phyloP scores from a whole-genome alignment of 2,329 filamentous ascomycete species.

The Penicillium oxalicum region DNA sequence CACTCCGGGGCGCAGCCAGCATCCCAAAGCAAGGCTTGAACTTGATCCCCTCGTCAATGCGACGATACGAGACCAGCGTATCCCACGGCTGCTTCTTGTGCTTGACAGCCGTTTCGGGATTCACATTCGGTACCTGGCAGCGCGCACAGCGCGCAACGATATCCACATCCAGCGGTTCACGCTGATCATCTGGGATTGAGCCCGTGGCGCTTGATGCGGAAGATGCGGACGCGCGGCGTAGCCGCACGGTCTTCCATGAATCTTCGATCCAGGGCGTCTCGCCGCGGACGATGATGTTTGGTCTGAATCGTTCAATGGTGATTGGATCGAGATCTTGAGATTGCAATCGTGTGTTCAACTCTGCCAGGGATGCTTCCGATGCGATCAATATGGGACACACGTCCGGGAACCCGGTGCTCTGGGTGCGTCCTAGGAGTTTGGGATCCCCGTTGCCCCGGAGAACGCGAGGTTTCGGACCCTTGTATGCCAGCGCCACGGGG shows the following conservation, averaged over 20 bases:
- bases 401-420: conserved; percentile 55
- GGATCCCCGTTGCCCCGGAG: conserved; percentile 53
- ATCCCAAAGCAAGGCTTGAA: conserved; percentile 64
- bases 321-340: conserved; percentile 42
- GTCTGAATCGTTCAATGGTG: conserved; percentile 57
- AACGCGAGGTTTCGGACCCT: conserved; percentile 53
- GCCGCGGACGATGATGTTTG: conserved; percentile 57
- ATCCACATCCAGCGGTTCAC: conserved; percentile 44
- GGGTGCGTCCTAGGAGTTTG: conserved; percentile 48
- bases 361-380: conserved; percentile 50
- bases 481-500: conserved; percentile 55
- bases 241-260: conserved; percentile 54
- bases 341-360: conserved; percentile 52
- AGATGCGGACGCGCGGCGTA: conserved; percentile 6
- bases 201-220: background rate
- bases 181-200: background rate
- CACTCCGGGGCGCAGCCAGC: conserved; percentile 54
- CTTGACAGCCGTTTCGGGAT: conserved; percentile 56
- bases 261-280: conserved; percentile 57
- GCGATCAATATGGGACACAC: conserved; percentile 53
- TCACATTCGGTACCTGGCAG: conserved; percentile 60
- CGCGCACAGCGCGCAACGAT: conserved; percentile 55
- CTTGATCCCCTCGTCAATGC: conserved; percentile 55
- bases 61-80: conserved; percentile 54
- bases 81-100: conserved; percentile 58